These are phyloP conservation scores for Carex cristatella DNA, from an alignment of 176 grass and related monocot species.

Conservation along the genomic window DNA sequence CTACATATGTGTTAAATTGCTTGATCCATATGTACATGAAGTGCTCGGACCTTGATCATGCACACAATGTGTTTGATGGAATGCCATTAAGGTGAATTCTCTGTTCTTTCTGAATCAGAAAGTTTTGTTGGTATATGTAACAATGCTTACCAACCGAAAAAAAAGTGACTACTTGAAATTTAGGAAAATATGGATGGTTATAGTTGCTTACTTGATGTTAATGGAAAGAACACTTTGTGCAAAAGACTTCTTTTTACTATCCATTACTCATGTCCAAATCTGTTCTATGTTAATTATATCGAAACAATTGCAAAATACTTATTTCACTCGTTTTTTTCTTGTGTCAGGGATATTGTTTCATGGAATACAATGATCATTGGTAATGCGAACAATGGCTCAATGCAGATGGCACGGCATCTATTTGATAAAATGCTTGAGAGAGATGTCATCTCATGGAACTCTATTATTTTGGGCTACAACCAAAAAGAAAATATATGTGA, in stretches of 20 bases:
- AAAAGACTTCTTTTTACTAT: background rate
- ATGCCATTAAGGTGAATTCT: slow-evolving; percentile 26
- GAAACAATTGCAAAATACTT: background rate
- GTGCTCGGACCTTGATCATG: slow-evolving; percentile 29
- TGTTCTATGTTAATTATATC: background rate
- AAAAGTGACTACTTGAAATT: background rate
- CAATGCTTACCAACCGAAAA: background rate
- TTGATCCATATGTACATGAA: slow-evolving; percentile 62
- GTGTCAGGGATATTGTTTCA: slow-evolving; percentile 41
- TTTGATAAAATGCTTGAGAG: slow-evolving; percentile 46
- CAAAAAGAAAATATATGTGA: slow-evolving; percentile 27
- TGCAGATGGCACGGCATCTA: slow-evolving; percentile 15
- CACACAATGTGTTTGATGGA: slow-evolving; percentile 46
- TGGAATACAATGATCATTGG: slow-evolving; percentile 70
- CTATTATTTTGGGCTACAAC: slow-evolving; percentile 44
- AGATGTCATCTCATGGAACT: slow-evolving; percentile 73
- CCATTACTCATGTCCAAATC: background rate
- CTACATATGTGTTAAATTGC: slow-evolving; percentile 61
- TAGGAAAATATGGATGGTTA: background rate
- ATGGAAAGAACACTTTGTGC: background rate
- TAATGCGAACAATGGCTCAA: slow-evolving; percentile 25
- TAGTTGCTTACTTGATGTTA: background rate
- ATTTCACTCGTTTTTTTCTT: background rate
- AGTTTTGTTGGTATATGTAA: background rate
- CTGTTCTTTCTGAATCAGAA: background rate